Base-by-base conservation (phyloP, 2,329 filamentous ascomycete species). In the Neonectria neomacrospora region DNA sequence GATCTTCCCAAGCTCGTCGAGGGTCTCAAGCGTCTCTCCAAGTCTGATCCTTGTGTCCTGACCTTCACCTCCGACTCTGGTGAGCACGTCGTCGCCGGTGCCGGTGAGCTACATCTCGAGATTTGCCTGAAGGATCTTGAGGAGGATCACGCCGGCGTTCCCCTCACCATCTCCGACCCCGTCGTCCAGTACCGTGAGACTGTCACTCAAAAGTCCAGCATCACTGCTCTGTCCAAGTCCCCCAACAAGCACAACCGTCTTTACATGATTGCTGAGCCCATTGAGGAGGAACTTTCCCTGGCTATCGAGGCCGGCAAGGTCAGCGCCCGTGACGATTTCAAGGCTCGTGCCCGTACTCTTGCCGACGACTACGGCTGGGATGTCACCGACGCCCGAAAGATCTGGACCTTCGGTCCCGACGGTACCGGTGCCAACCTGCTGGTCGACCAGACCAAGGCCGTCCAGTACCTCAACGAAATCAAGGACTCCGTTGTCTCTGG, bases 211-310 rank as follows among this genome's bases (percentile, higher is more conserved):
- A 90, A 89, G 80, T 98, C 96, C 59, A 93, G 90, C 88, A 98
- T 98, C 78, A 96, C 93, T 78, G 96, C 96, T 74, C 88, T 99
- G 78, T 98, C 96, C 83, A 99, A 99, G 89, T 99, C 96, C 52
- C 96, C 96, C 86, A 99, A 99, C 92, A 99, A 99, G 93, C 96
- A 99, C 92, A 99, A 99, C 90, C 95, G 96, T 94, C 88, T 99
- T 67, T 99, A 98, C 88, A 90, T 99, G 85, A 89, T 88, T 82
- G 96, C 96, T 71, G 85, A 94, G 84, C 96, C 96, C 75, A 87
- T 99, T 60, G 89, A 89, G 48, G 96, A 99, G 88, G 96, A 98
- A 75, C 91, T 99, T 66, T 87, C 92, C 75, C 88, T 89, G 78
- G 92, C 91, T 78, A 99, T 99, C 72, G 96, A 99, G 87, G 72